These are phyloP conservation scores for Monilinia polystroma DNA, from an alignment of 2,329 filamentous ascomycete species.

Conservation along the genomic window DNA sequence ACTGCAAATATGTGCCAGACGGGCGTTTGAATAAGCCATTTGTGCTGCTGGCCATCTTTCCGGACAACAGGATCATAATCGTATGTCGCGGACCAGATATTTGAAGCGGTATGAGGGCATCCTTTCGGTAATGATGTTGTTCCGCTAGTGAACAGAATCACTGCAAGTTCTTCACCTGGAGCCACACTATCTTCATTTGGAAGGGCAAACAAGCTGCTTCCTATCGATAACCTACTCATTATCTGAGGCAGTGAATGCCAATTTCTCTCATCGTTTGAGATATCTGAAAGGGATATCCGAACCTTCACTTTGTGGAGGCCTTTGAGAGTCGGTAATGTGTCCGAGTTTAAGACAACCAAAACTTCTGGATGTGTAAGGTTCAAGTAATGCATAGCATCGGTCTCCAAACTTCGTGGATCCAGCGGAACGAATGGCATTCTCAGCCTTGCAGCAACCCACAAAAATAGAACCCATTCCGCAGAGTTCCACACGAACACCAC, in stretches of 20 bases:
- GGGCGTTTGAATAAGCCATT: constrained; percentile 23
- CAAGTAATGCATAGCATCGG: constrained; percentile 3
- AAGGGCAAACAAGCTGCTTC: constrained; percentile 4
- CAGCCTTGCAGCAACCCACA: constrained; percentile 24
- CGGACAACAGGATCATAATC: constrained; percentile 18
- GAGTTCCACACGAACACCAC: constrained; percentile 23
- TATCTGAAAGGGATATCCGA: background rate
- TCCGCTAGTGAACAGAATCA: constrained; percentile 30
- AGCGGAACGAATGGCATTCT: constrained; percentile 23
- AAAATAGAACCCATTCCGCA: constrained; percentile 23
- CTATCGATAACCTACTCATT: background rate
- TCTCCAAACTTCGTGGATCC: constrained; percentile 15
- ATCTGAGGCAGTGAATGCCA: background rate
- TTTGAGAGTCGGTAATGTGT: too few species aligned
- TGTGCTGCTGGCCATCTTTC: constrained; percentile 4
- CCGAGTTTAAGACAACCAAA: background rate
- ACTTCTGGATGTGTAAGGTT: constrained; percentile 1
- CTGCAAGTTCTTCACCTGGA: constrained; percentile 26
- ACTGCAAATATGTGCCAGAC: constrained; percentile 24
- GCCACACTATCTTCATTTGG: background rate
- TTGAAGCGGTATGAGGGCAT: constrained; percentile 13
- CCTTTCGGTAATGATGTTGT: constrained; percentile 30
- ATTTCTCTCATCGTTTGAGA: too few species aligned
- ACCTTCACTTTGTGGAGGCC: background rate
- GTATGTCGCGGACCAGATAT: constrained; percentile 14